phyloP scores from a whole-genome alignment of 2,329 filamentous ascomycete genomes.

The Sclerotinia trifoliorum region DNA sequence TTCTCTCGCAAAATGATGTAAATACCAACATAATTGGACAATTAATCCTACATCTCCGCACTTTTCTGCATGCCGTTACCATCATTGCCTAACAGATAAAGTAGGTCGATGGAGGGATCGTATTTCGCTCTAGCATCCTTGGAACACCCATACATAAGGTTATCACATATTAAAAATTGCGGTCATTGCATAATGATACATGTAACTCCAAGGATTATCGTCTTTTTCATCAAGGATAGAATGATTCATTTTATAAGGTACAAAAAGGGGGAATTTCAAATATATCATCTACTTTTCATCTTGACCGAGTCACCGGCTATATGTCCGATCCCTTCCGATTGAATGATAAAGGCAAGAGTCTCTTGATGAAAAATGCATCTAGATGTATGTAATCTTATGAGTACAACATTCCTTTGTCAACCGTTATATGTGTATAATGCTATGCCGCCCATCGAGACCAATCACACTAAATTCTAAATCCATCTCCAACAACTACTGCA shows the following conservation, averaged over 20 bases:
- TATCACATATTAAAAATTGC: neutral
- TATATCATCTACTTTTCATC: neutral
- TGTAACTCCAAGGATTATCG: neutral
- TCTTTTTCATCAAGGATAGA: neutral
- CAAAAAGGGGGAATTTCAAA: neutral
- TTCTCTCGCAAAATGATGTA: neutral
- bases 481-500: neutral
- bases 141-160: neutral
- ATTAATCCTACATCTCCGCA: neutral
- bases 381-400: neutral
- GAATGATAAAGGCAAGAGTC: neutral
- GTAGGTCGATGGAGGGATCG: neutral
- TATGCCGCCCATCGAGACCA: neutral
- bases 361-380: neutral
- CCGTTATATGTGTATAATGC: too few relatives aligned
- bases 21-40: too few relatives aligned
- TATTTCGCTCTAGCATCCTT: neutral
- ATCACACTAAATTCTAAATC: neutral
- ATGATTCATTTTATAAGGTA: neutral
- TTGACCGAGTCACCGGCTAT: slow-evolving; percentile 21
- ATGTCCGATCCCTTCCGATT: slow-evolving; percentile 10
- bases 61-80: neutral
- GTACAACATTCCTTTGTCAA: slow-evolving; percentile 2
- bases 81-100: slow-evolving; percentile 2
- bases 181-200: neutral